Evolutionary conservation across 2,329 filamentous ascomycete genomes (phyloP).

Genomic region (Colletotrichum eleusines): DNA sequence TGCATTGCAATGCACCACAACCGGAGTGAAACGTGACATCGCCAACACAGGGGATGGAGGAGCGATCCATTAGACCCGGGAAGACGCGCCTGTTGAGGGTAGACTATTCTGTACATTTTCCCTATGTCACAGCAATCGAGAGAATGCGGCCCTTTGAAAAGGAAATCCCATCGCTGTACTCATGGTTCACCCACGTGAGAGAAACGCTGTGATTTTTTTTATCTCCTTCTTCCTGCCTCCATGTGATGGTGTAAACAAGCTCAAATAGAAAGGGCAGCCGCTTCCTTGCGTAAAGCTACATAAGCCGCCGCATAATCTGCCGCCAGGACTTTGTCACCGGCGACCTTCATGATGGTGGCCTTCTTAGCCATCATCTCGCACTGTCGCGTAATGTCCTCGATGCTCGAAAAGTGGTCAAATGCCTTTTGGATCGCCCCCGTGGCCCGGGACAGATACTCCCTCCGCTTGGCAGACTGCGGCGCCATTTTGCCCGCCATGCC

Average conservation of each 20-base stretch:
- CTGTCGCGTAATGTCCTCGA: constrained; percentile 77
- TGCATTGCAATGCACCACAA: constrained; percentile 40
- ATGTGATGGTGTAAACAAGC: not conserved
- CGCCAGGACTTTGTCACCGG: constrained; percentile 72
- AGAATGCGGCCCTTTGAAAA: constrained; percentile 30
- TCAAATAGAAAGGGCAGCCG: constrained; percentile 36
- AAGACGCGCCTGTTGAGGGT: constrained; percentile 30
- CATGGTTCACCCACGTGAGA: not conserved
- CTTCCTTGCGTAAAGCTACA: constrained; percentile 63
- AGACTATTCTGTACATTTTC: constrained; percentile 48
- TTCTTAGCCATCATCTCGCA: constrained; percentile 87
- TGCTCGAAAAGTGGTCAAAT: constrained; percentile 71
- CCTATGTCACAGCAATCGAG: constrained; percentile 39
- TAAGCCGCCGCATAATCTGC: constrained; percentile 77
- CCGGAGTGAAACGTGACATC: constrained; percentile 17
- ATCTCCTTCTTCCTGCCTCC: not conserved
- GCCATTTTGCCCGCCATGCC: constrained; percentile 74
- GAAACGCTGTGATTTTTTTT: not conserved
- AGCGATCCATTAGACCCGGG: constrained; percentile 37
- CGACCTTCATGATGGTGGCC: constrained; percentile 78
- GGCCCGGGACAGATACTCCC: constrained; percentile 70
- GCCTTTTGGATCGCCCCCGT: constrained; percentile 72
- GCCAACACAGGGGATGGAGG: constrained; percentile 12
- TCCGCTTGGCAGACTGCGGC: constrained; percentile 58
- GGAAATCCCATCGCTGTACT: not conserved